Evolutionary conservation across 2,329 filamentous ascomycete species (phyloP).

Genomic region (Endoconidiophora polonica): DNA sequence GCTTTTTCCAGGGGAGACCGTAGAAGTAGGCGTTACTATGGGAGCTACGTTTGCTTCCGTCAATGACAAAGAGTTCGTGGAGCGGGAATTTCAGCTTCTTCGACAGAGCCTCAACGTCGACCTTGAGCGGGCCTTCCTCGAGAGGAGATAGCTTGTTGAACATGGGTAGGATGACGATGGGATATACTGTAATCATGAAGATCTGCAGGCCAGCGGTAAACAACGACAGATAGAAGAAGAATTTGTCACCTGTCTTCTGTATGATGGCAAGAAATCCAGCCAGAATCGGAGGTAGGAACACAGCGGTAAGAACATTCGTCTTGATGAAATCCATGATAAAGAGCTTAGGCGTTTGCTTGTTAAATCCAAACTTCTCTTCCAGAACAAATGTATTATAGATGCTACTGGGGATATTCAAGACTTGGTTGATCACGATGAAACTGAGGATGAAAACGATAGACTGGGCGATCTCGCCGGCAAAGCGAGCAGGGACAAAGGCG

Average conservation of each 20-base stretch:
- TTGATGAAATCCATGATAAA: constrained; percentile 88
- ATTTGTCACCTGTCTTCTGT: constrained; percentile 78
- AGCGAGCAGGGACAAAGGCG: constrained; percentile 56
- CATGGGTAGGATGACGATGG: constrained; percentile 78
- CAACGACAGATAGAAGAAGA: constrained; percentile 97
- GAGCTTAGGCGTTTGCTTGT: constrained; percentile 84
- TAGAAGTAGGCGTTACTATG: constrained; percentile 94
- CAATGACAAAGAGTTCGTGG: constrained; percentile 84
- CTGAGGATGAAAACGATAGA: constrained; percentile 82
- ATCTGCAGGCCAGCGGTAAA: constrained; percentile 82
- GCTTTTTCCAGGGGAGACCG: constrained; percentile 97
- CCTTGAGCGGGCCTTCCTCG: constrained; percentile 73
- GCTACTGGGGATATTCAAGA: constrained; percentile 61
- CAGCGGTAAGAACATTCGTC: constrained; percentile 64
- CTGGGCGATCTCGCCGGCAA: constrained; percentile 84
- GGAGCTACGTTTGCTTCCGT: constrained; percentile 71
- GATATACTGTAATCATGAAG: constrained; percentile 91
- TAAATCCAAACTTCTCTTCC: constrained; percentile 96
- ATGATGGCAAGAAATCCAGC: constrained; percentile 88
- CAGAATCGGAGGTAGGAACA: constrained; percentile 72
- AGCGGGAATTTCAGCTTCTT: constrained; percentile 78
- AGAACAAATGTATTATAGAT: constrained; percentile 93
- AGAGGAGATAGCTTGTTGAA: constrained; percentile 98
- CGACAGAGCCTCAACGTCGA: constrained; percentile 69
- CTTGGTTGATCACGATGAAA: constrained; percentile 67